Conservation (phyloP, 1,284 basidiomycete species). For the Somion occarium region DNA sequence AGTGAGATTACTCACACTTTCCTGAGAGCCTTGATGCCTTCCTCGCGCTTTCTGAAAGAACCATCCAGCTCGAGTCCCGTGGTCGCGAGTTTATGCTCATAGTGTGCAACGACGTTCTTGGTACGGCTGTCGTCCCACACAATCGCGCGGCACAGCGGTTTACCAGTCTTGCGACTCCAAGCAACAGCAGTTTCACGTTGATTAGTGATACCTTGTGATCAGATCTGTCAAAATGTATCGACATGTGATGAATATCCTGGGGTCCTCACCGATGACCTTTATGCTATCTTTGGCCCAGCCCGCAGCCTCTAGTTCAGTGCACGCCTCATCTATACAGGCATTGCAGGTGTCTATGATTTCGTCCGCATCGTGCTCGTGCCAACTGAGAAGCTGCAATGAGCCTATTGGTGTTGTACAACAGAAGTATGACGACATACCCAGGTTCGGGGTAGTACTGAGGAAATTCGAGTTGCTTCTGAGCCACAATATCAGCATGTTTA, state of each 20-base stretch:
- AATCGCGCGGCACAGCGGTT: slow-evolving; percentile 85
- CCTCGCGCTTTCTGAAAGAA: slow-evolving; percentile 63
- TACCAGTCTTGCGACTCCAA: slow-evolving; percentile 90
- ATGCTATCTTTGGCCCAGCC: slow-evolving; percentile 79
- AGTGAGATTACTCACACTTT: slow-evolving; percentile 53
- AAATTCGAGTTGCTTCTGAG: slow-evolving; percentile 87
- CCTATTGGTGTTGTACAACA: neutral
- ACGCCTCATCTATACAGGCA: slow-evolving; percentile 72
- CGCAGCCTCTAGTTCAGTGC: slow-evolving; percentile 66
- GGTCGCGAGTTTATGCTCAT: slow-evolving; percentile 67
- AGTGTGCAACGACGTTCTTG: slow-evolving; percentile 76
- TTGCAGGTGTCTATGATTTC: slow-evolving; percentile 82
- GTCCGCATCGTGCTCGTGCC: slow-evolving; percentile 93
- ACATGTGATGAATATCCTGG: slow-evolving; percentile 5
- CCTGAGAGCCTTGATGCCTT: slow-evolving; percentile 62
- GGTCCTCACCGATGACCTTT: slow-evolving; percentile 81
- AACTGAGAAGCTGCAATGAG: slow-evolving; percentile 40
- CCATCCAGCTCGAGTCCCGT: slow-evolving; percentile 78
- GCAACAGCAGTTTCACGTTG: slow-evolving; percentile 96
- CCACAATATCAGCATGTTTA: slow-evolving; percentile 82
- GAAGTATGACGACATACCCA: slow-evolving; percentile 47
- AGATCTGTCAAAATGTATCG: slow-evolving; percentile 7
- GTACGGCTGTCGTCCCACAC: slow-evolving; percentile 97
- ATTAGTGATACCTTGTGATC: slow-evolving; percentile 82
- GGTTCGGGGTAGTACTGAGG: slow-evolving; percentile 89